Evolutionary conservation across 495 filamentous ascomycete genomes (phyloP).

Genomic region (Xylaria telfairii): DNA sequence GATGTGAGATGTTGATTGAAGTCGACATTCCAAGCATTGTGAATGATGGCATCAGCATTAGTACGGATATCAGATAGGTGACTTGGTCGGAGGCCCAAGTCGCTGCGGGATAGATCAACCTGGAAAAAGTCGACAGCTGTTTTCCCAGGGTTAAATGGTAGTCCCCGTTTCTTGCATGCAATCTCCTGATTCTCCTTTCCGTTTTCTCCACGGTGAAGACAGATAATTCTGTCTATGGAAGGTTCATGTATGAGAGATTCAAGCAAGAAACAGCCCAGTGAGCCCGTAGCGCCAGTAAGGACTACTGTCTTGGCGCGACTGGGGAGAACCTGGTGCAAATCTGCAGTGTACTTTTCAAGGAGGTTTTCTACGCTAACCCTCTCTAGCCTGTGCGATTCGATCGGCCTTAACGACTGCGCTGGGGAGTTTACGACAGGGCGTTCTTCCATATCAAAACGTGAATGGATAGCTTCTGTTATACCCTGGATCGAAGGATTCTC

Average conservation of each 20-base stretch:
- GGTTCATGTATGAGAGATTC: background rate
- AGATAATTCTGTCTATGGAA: background rate
- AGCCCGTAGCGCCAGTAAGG: background rate
- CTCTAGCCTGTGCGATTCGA: background rate
- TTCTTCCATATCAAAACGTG: background rate
- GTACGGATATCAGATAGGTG: background rate
- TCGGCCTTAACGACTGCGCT: background rate
- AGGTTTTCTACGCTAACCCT: background rate
- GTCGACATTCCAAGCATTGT: background rate
- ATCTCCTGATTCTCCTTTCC: background rate
- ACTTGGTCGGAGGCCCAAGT: background rate
- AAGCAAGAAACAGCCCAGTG: background rate
- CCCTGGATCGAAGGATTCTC: slow-evolving; percentile 3
- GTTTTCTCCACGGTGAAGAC: background rate
- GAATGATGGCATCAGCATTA: background rate
- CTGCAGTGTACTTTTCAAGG: background rate
- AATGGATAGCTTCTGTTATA: background rate
- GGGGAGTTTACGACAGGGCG: background rate
- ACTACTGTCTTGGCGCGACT: slow-evolving; percentile 2
- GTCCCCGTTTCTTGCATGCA: background rate
- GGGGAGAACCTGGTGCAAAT: background rate
- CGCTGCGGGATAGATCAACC: background rate
- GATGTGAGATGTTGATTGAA: slow-evolving; percentile 9
- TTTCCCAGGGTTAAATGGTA: background rate
- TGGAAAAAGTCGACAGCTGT: background rate